phyloP scores from a whole-genome alignment of 2,329 filamentous ascomycete genomes.

The Ceratocystis destructans region DNA sequence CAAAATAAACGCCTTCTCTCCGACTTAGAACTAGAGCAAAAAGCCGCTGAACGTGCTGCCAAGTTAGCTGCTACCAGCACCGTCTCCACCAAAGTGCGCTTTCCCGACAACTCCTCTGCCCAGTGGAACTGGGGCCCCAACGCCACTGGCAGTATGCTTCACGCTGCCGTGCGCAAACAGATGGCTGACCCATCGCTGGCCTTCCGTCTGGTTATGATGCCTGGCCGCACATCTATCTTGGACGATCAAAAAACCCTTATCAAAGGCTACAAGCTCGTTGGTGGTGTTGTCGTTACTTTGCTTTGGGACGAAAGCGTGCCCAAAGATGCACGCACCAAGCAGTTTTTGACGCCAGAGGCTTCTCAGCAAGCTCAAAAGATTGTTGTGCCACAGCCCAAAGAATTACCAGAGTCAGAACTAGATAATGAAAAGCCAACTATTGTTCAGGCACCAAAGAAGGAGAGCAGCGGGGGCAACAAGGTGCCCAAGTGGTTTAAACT shows the following conservation, averaged over 20 bases:
- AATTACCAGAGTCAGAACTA: conserved; percentile 24
- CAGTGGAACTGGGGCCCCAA: conserved; percentile 54
- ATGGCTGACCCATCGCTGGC: conserved; percentile 50
- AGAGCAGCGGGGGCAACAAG: conserved; percentile 32
- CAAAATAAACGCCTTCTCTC: conserved; percentile 68
- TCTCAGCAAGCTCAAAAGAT: conserved; percentile 52
- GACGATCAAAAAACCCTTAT: conserved; percentile 48
- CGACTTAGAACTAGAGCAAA: conserved; percentile 65
- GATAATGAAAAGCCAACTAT: conserved; percentile 27
- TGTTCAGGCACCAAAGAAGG: conserved; percentile 22
- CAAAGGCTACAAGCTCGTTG: conserved; percentile 53
- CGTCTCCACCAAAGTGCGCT: conserved; percentile 66
- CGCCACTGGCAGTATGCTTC: conserved; percentile 58
- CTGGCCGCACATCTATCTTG: conserved; percentile 36
- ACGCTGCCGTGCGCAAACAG: conserved; percentile 58
- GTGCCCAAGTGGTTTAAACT: conserved; percentile 61
- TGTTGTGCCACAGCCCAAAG: conserved; percentile 43
- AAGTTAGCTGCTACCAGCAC: conserved; percentile 52
- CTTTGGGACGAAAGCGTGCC: conserved; percentile 55
- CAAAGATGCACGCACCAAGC: conserved; percentile 38
- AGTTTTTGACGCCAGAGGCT: conserved; percentile 46
- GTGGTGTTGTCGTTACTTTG: conserved; percentile 55
- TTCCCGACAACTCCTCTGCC: conserved; percentile 72
- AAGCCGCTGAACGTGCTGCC: conserved; percentile 50
- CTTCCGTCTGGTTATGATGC: conserved; percentile 58